Evolutionary conservation across 1,139 yeast genomes (phyloP).

Genomic region (Taphrina flavorubra): DNA sequence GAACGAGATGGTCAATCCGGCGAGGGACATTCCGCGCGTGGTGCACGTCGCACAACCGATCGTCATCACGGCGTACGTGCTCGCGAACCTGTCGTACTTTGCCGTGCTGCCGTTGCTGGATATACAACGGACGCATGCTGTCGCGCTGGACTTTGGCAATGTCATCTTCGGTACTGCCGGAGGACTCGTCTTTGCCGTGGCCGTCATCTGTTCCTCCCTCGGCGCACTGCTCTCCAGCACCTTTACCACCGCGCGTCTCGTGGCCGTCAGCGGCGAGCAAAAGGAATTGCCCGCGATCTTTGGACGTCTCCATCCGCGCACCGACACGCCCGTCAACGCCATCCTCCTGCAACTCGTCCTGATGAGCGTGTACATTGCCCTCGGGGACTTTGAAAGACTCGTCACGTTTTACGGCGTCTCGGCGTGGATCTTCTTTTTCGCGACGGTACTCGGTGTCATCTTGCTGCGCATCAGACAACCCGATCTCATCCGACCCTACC

Average conservation of each 20-base stretch:
- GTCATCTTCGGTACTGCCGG: conserved; percentile 51
- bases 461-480: conserved; percentile 31
- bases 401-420: conserved; percentile 54
- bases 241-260: conserved; percentile 53
- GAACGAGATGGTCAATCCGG: conserved; percentile 48
- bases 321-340: conserved; percentile 53
- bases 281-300: conserved; percentile 52
- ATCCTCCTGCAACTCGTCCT: conserved; percentile 51
- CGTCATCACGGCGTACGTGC: conserved; percentile 53
- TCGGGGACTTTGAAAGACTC: conserved; percentile 53
- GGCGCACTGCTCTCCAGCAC: conserved; percentile 56
- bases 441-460: conserved; percentile 26
- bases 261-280: conserved; percentile 54
- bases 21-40: conserved; percentile 54
- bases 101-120: conserved; percentile 52
- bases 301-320: conserved; percentile 48
- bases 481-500: conserved; percentile 28
- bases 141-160: conserved; percentile 53
- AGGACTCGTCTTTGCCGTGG: conserved; percentile 50
- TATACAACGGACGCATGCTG: conserved; percentile 52
- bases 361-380: conserved; percentile 51
- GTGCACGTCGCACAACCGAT: conserved; percentile 55
- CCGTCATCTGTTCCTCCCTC: conserved; percentile 54
- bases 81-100: conserved; percentile 54
- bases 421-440: conserved; percentile 38